Percentiles rank a stretch among this genome's conserved stretches.
phyloP scores from a whole-genome alignment of 2,329 filamentous ascomycete species.

The Claviceps africana region DNA sequence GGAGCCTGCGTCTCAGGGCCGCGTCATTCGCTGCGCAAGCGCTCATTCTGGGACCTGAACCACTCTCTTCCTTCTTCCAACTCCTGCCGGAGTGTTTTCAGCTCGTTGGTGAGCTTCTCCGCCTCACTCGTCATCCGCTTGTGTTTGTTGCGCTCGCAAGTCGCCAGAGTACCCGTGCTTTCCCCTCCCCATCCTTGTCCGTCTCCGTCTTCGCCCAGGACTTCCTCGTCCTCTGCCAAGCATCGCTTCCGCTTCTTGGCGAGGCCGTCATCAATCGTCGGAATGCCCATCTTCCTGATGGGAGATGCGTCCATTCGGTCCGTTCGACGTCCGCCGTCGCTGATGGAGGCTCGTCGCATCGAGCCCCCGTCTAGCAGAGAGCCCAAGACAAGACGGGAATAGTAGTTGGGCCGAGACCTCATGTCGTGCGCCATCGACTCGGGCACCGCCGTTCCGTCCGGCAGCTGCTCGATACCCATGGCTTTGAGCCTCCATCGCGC shows the following conservation, averaged over 20 bases:
- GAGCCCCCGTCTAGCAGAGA: neutral
- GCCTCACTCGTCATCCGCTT: constrained; percentile 30
- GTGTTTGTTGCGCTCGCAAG: constrained; percentile 14
- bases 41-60: constrained; percentile 31
- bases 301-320: neutral
- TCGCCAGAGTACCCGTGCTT: neutral
- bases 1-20: constrained; percentile 12
- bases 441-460: constrained; percentile 38
- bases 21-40: constrained; percentile 23
- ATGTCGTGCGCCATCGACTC: constrained; percentile 35
- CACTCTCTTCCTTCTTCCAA: constrained; percentile 33
- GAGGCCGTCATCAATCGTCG: constrained; percentile 1
- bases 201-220: too few species aligned
- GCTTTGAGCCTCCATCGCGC: constrained; percentile 33
- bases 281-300: constrained; percentile 1
- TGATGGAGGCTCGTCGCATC: constrained; percentile 2
- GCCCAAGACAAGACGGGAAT: constrained; percentile 1
- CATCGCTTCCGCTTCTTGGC: constrained; percentile 18
- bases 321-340: neutral
- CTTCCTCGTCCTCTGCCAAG: constrained; percentile 17
- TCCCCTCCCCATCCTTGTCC: too few species aligned
- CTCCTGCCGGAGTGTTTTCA: constrained; percentile 28
- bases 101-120: constrained; percentile 24
- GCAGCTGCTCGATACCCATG: constrained; percentile 38
- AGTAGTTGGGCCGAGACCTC: neutral